phyloP scores from a whole-genome alignment of 306 rosid genomes.

The Rosa chinensis region DNA sequence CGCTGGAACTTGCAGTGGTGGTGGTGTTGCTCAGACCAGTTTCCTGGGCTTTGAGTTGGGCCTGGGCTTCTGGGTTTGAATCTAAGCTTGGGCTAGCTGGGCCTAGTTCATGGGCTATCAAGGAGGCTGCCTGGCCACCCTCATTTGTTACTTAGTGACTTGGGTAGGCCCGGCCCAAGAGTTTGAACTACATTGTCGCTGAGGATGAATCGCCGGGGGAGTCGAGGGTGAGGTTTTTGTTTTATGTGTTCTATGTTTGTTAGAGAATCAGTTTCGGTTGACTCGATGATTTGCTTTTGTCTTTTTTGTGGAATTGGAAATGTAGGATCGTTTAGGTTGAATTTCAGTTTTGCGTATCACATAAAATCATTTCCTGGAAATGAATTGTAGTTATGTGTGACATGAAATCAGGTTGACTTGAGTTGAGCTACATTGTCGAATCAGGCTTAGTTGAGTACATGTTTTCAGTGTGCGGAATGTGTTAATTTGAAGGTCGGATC shows the following conservation, averaged over 20 bases:
- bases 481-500: not conserved
- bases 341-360: not conserved
- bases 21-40: too few relatives aligned
- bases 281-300: not conserved
- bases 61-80: too few relatives aligned
- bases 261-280: not conserved
- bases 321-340: not conserved
- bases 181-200: not conserved
- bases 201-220: conserved; percentile 42
- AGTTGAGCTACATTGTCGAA: conserved; percentile 14
- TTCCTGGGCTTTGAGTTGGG: too few relatives aligned
- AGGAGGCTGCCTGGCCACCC: too few relatives aligned
- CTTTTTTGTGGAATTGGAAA: conserved; percentile 4
- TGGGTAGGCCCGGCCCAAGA: too few relatives aligned
- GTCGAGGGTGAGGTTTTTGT: conserved; percentile 42
- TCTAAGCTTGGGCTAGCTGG: too few relatives aligned
- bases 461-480: not conserved
- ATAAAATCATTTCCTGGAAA: not conserved
- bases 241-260: not conserved
- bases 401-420: not conserved
- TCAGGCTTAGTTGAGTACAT: not conserved
- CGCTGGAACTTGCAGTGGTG: too few relatives aligned
- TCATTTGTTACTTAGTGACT: too few relatives aligned
- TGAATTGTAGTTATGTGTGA: not conserved
- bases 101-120: too few relatives aligned